Evolutionary conservation across 2,329 filamentous ascomycete genomes (phyloP).

Genomic region (Rhynchosporium secalis): DNA sequence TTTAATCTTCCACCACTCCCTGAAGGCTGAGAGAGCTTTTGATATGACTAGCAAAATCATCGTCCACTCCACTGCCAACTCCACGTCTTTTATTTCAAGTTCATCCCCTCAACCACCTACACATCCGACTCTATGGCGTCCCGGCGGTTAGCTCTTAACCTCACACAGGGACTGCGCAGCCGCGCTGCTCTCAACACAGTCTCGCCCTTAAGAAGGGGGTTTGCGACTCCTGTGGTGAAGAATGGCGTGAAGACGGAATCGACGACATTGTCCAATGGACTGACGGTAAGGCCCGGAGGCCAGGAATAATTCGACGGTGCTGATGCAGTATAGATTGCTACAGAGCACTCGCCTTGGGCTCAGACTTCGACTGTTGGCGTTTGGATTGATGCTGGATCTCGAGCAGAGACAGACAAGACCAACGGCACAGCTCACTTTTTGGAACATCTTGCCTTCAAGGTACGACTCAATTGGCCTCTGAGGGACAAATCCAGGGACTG

Average conservation of each 20-base stretch:
- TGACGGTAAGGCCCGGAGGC: conserved; percentile 66
- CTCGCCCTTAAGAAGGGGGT: conserved; percentile 76
- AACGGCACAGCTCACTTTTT: conserved; percentile 99
- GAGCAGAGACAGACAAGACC: conserved; percentile 96
- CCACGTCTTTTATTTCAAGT: conserved; percentile 32
- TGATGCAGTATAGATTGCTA: conserved; percentile 72
- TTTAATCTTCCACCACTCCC: not conserved
- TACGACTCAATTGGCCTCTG: conserved; percentile 45
- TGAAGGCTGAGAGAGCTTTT: conserved; percentile 16
- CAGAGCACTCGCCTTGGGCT: conserved; percentile 96
- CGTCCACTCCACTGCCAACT: conserved; percentile 16
- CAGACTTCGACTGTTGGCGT: conserved; percentile 98
- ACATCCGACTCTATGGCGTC: conserved; percentile 71
- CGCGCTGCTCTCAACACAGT: conserved; percentile 80
- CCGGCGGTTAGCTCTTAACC: conserved; percentile 93
- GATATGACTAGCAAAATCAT: conserved; percentile 26
- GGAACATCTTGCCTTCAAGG: conserved; percentile 99
- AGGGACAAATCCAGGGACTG: conserved; percentile 25
- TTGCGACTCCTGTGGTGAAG: conserved; percentile 77
- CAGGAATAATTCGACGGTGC: conserved; percentile 27
- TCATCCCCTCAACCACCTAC: conserved; percentile 27
- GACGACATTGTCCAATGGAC: conserved; percentile 94
- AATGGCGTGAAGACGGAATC: conserved; percentile 83
- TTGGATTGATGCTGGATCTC: conserved; percentile 98
- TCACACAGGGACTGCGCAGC: conserved; percentile 85